phyloP scores from a whole-genome alignment of 176 grass and related monocot species.

The Paspalum vaginatum region DNA sequence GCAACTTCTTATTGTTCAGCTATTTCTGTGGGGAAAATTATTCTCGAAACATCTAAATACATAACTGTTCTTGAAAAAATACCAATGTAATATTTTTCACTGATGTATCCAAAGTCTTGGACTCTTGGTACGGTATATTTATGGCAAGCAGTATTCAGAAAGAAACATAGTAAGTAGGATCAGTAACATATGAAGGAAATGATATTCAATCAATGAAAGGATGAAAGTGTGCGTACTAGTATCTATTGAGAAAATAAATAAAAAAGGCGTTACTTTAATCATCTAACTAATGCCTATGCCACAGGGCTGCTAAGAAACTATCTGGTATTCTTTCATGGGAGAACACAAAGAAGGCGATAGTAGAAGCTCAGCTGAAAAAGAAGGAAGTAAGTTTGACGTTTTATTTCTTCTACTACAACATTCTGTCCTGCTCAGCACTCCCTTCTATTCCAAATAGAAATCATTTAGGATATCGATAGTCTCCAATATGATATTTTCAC shows the following conservation, averaged over 20 bases:
- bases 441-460: not conserved
- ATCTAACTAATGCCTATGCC: not conserved
- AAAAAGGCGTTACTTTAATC: not conserved
- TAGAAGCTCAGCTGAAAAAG: constrained; percentile 70
- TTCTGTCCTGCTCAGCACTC: not conserved
- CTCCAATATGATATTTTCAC: not conserved
- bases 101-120: not conserved
- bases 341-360: constrained; percentile 69
- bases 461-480: not conserved
- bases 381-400: constrained; percentile 60
- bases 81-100: not conserved
- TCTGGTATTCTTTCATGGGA: constrained; percentile 79
- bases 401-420: not conserved
- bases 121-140: not conserved
- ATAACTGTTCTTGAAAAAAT: not conserved
- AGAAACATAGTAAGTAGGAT: not conserved
- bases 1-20: not conserved
- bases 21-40: not conserved
- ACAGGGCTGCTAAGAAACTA: constrained; percentile 74
- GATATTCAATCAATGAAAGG: not conserved
- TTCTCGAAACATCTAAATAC: not conserved
- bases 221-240: not conserved
- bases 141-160: not conserved
- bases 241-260: constrained; percentile 4
- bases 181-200: not conserved